Evolutionary conservation across 225 moss, liverwort and hornwort species (phyloP), one percentile per base, ranked within the genome.

Genomic region (Asterella californica): DNA sequence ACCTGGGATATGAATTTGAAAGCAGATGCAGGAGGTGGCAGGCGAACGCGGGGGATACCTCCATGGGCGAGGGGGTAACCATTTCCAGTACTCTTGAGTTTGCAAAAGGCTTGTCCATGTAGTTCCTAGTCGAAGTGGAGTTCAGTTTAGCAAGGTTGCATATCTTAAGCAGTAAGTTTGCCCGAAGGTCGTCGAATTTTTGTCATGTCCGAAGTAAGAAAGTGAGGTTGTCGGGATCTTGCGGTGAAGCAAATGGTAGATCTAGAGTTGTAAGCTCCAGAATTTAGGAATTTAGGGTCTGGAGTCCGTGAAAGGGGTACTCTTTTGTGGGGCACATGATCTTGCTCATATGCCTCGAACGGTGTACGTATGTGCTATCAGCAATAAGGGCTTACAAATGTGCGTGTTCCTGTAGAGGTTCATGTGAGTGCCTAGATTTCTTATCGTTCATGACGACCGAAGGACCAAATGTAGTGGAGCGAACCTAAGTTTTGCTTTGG

Each of bases 1-100:
- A 84, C 86, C 82, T 88, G 83, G 88, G 83, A 86, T 90, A 34
- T 72, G 74, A 75, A 84, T 76, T 73, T 88, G 89, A 94, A 73
- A 96, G 88, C 92, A 96, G 99, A 99, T 99, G 99, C 99, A 99
- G 81, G 99, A 99, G 84, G 99, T 99, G 54, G 99, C 99, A 77
- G 95, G 95, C 76, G 99, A 99, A 84, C 93, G 99, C 70, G 99
- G 99, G 78, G 99, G 99, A 30, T 99, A 99, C 76, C 93, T 99
- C 75, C 99, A 99, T 88, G 99, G 99, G 83, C 93, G 95, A 88
- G 99, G 99, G 86, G 96, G 94, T 94, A 90, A 61, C 60, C 25
- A 64, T 70, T 22, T 46, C 36, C 34, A 36, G 59, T 24, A 9
- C 25, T 32, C 29, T n/a, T 59, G 25, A 54, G 18, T 50, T 53